Conservation (phyloP, 2,329 filamentous ascomycete genomes). For the Penicillium paneum region DNA sequence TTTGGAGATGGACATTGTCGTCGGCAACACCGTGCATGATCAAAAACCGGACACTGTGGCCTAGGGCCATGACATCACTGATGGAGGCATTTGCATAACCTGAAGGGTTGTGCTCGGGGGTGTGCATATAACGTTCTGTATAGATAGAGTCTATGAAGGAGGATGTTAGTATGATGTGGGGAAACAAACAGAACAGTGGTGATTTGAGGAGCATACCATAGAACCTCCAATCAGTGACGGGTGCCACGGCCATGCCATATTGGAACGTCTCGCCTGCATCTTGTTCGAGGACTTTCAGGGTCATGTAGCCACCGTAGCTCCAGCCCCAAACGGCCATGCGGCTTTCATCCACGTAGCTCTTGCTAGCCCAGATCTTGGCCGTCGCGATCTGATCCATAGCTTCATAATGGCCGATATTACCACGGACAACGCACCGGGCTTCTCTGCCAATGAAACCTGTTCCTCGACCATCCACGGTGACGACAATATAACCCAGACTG, state of each 20-base stretch:
- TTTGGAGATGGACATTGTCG: conserved; percentile 97
- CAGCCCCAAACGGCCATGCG: conserved; percentile 96
- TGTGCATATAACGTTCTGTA: conserved; percentile 81
- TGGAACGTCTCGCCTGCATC: conserved; percentile 87
- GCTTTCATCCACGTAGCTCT: conserved; percentile 75
- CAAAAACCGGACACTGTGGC: conserved; percentile 78
- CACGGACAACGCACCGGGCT: conserved; percentile 76
- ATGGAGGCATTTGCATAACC: conserved; percentile 78
- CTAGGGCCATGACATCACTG: conserved; percentile 68
- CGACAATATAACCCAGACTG: conserved; percentile 82
- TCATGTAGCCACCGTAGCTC: conserved; percentile 95
- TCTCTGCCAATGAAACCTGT: conserved; percentile 87
- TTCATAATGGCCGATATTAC: conserved; percentile 80
- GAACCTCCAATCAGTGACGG: conserved; percentile 96
- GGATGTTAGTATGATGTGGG: not conserved
- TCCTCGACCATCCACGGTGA: conserved; percentile 89
- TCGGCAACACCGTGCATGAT: conserved; percentile 96
- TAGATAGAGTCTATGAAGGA: conserved; percentile 34
- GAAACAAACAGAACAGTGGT: too few relatives aligned
- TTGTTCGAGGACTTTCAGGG: conserved; percentile 88
- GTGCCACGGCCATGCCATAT: conserved; percentile 97
- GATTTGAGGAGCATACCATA: conserved; percentile 55
- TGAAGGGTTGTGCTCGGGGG: conserved; percentile 71
- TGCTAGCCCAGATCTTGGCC: conserved; percentile 76
- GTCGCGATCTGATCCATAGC: conserved; percentile 87